Evolutionary conservation across 345 rosid genomes (phyloP), one percentile per base, ranked within the genome.

Genomic region (Populus tremula): DNA sequence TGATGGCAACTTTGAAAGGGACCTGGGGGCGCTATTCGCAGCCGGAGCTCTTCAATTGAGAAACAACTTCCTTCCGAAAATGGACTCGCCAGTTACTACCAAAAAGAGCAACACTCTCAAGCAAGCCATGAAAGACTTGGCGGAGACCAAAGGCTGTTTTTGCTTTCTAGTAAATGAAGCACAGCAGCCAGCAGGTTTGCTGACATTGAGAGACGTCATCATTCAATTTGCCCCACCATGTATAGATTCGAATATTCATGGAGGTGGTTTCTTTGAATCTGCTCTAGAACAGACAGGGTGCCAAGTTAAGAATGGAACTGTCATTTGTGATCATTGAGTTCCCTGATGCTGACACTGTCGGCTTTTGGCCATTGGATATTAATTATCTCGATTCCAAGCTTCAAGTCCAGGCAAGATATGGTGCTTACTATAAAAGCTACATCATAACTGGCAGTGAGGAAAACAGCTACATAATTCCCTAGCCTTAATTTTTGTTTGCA

Each of bases 171-270:
- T 86, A 11, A 80, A 86, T 68, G 81, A 77, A 53, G 70, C 53
- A 6, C 75, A 73, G 73, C 63, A 31, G 25, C 72, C 73, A 9
- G 53, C 8, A 0, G 85, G 78, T 2, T 23, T 85, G 64, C 75
- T 85, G 70, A 73, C 86, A 2, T 59, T 65, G 33, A 79, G 87
- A 75, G 83, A 84, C 29, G 74, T 81, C 49, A 79, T 86, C 27
- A 31, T 79, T 50, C 86, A 88, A 76, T 86, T 86, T 69, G 86
- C 86, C 17, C 87, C 87, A 0, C 85, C 87, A 8, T 75, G 84
- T 8, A 67, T 79, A 38, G 85, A 86, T 78, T 82, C 87, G 5
- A 72, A 63, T 12, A 45, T 86, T 41, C 83, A 79, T 11, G 86
- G 88, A 70, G 84, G 79, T 47, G 79, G 85, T 5, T 84, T 85